Base-by-base conservation (phyloP, 495 filamentous ascomycete genomes). In the Hypoxylon perforatum region DNA sequence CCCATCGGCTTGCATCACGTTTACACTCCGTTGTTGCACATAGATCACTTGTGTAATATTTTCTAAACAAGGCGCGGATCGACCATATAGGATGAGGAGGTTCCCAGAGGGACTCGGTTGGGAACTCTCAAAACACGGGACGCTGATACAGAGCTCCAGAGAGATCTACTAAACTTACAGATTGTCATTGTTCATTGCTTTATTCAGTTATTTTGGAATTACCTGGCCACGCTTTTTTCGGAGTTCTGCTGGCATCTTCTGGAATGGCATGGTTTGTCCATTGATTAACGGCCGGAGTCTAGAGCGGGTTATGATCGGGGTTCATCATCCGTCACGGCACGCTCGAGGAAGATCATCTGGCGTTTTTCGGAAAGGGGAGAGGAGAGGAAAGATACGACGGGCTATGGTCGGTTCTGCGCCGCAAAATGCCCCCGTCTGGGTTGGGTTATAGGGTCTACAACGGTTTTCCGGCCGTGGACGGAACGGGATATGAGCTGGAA, bases 301-400 rank as follows among this genome's bases (percentile, higher is more conserved):
- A 75, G 66, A 73, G 66, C 64, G 64, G 61, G 54, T 63, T 72
- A 62, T 44, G 41, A 49, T 10, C 52, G 66, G 70, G 56, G 61
- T 47, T 61, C 47, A 65, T 64, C 36, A 64, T 64, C 60, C 41
- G 58, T 64, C 52, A 63, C 61, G 70, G 63, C 67, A 66, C 57
- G 66, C 72, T 70, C 69, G 69, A 72, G 62, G 72, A 74, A 65
- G 69, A 74, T 69, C 61, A 46, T 52, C 69, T 45, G 72, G 69
- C 65, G 72, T 74, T 74, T 57, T 56, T 45, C 28, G 41, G 42
- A 52, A 59, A 39, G 35, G 15, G 21, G 44, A 50, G 22, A 30
- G 15, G n/a, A 8, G 22, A 21, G 21, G 23, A 5, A 8, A 14
- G 47, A 18, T 19, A 28, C 60, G 56, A 61, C 61, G 33, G 59